Base-by-base conservation (phyloP, 768 basidiomycete genomes). In the Boletellus sp. region DNA sequence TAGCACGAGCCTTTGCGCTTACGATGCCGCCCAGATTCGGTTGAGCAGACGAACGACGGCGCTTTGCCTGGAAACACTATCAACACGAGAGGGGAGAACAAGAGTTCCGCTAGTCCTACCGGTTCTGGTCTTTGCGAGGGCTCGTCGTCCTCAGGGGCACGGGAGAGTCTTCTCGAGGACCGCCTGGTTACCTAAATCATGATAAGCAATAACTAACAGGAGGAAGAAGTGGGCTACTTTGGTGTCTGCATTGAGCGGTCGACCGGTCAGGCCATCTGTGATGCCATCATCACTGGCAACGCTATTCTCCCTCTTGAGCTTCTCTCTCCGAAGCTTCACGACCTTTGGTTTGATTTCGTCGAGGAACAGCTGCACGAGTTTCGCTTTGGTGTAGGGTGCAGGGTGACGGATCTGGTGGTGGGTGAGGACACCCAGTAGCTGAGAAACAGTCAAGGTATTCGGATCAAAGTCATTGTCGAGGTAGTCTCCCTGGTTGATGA, bases 251-350 rank as follows among this genome's bases (percentile, higher is more conserved):
- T 68, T 73, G 51, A 92, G 66, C 32, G 78, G 84, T 63, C 77
- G 68, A n/a, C 90, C 90, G 7, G 90, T 91, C n/a, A 83, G 54
- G 19, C 90, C 90, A 65, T 93, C 87, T 34, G 73, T 81, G 45
- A 93, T 92, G 5, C 90, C 90, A 48, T 89, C 84, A 52, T 88
- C 86, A 59, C 88, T 91, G 6, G 91, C 83, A 44, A 77, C 66
- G 55, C 86, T 90, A 45, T 81, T 83, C 64, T 81, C 78, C 54
- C 75, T 79, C 70, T 80, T 81, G 34, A 83, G 50, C 40, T 81
- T 74, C 54, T 90, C 84, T 51, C 76, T 82, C 65, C 78, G 83
- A 49, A 86, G 70, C 56, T 80, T 81, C 23, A 64, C 61, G 11
- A 76, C 69, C 47, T 79, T 78, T 17, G 80, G 68, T 63, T 80